Evolutionary conservation across 345 rosid genomes (phyloP), one percentile per base, ranked within the genome.

Genomic region (Euclidium syriacum): DNA sequence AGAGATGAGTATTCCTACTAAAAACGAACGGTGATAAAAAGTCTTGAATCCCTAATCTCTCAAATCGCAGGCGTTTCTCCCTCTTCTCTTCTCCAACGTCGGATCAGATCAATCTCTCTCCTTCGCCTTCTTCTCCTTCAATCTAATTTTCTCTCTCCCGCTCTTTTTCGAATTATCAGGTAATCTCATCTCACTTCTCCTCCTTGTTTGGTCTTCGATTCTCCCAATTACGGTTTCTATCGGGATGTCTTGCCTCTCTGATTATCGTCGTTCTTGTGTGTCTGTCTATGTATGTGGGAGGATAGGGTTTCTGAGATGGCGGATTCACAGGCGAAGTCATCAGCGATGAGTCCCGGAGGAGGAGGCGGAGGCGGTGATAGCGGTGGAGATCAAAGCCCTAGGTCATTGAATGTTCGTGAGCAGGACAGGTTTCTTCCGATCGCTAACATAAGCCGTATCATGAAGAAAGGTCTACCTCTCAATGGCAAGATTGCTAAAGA

Each of bases 311-410:
- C 27, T 24, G 38, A 48, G 65, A 74, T 78, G 83, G 70, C 84
- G 74, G 76, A 73, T 26, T 62, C 64, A 3, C 55, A 67, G 73
- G 72, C 51, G 7, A 53, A 43, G 55, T 48, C 51, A 16, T 47
- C 46, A 25, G 59, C 82, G 74, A 65, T 54, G 55, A 48, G 82
- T 72, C 27, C 85, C 82, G 63, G 70, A 35, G 91, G 84, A 42
- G 92, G 84, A 48, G 91, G 85, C 10, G 95, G 88, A 24, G 77
- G 88, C 75, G 86, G 82, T 15, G 91, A 86, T 38, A 83, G 92
- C 67, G 90, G 96, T 30, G 95, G 96, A 42, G 99, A 94, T 35
- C 99, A 79, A 48, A 92, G 95, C 48, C 95, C 95, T 22, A 78
- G 80, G 69, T 78, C 87, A 12, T 12, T 12, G 42, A 75, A 80